Conservation (phyloP, 2,329 filamentous ascomycete species). For the Calonectria honghensis region DNA sequence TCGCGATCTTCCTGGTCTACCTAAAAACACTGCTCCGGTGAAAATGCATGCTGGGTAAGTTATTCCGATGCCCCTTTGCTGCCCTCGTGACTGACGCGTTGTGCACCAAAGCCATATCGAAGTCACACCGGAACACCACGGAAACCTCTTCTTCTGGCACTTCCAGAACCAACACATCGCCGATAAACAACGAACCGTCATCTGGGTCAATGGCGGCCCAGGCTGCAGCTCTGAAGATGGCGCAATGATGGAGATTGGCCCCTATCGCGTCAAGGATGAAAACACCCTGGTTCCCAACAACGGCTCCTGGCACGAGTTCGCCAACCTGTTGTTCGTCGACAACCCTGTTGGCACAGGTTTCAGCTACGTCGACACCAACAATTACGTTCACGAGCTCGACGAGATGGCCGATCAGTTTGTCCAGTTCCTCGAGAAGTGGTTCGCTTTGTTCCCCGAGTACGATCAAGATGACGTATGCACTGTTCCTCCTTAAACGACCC, state of each 20-base stretch:
- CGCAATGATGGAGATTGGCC: conserved; percentile 95
- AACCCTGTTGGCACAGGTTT: conserved; percentile 97
- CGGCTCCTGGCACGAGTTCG: conserved; percentile 99
- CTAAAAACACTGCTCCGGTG: conserved; percentile 80
- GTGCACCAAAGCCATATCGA: conserved; percentile 85
- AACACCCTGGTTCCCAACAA: conserved; percentile 85
- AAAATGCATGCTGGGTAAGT: conserved; percentile 99
- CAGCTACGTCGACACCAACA: conserved; percentile 95
- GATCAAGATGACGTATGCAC: conserved; percentile 89
- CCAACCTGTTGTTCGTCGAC: conserved; percentile 96
- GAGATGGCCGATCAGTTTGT: conserved; percentile 95
- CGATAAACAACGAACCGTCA: conserved; percentile 90
- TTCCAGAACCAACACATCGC: conserved; percentile 97
- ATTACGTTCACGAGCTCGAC: conserved; percentile 88
- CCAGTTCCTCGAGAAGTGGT: conserved; percentile 93
- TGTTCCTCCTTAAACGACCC: not conserved
- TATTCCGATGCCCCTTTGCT: conserved; percentile 22
- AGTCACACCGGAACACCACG: conserved; percentile 87
- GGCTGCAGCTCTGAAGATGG: conserved; percentile 99
- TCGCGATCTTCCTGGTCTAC: conserved; percentile 87
- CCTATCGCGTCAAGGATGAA: conserved; percentile 88
- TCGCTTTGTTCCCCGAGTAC: conserved; percentile 92
- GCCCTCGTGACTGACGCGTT: conserved; percentile 50
- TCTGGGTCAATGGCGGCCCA: conserved; percentile 98
- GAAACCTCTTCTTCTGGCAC: conserved; percentile 99